phyloP scores from a whole-genome alignment of 2,329 filamentous ascomycete genomes.

The Epichloe hybrida region DNA sequence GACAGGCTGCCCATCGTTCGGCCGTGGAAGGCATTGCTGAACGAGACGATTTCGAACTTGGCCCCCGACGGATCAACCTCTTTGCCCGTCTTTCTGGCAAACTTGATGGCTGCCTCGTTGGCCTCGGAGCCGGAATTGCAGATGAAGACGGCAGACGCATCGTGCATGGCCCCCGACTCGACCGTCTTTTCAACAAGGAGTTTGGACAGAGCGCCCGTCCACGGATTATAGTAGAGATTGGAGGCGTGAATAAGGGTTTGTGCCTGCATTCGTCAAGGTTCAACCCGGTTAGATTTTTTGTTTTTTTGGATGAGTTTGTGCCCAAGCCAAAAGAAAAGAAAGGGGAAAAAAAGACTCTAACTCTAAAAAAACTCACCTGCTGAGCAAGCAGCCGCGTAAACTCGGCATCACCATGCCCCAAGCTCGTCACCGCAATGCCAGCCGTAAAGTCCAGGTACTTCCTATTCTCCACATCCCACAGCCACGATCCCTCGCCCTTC shows the following conservation, averaged over 20 bases:
- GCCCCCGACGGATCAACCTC: constrained; percentile 52
- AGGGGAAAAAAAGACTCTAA: no score
- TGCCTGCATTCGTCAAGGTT: constrained; percentile 23
- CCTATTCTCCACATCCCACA: constrained; percentile 83
- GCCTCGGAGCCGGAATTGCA: constrained; percentile 96
- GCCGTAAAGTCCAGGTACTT: constrained; percentile 91
- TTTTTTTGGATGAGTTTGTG: not conserved
- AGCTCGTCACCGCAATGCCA: constrained; percentile 86
- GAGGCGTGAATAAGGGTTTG: constrained; percentile 79
- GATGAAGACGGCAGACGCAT: constrained; percentile 70
- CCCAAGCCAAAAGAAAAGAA: not conserved
- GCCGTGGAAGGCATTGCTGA: constrained; percentile 86
- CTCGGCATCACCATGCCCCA: constrained; percentile 80
- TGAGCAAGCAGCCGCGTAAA: constrained; percentile 62
- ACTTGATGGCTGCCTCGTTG: constrained; percentile 96
- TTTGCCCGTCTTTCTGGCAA: constrained; percentile 83
- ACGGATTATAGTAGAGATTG: constrained; percentile 94
- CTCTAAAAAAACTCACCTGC: constrained; percentile 44
- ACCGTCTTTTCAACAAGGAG: constrained; percentile 70
- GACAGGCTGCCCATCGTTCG: constrained; percentile 90
- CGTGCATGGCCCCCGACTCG: constrained; percentile 68
- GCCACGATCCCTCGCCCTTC: constrained; percentile 70
- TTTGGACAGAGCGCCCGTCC: constrained; percentile 82
- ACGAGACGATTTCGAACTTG: constrained; percentile 81
- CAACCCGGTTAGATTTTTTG: not conserved